Evolutionary conservation across 1,139 yeast genomes (phyloP).

Genomic region (Kodamaea suecica): DNA sequence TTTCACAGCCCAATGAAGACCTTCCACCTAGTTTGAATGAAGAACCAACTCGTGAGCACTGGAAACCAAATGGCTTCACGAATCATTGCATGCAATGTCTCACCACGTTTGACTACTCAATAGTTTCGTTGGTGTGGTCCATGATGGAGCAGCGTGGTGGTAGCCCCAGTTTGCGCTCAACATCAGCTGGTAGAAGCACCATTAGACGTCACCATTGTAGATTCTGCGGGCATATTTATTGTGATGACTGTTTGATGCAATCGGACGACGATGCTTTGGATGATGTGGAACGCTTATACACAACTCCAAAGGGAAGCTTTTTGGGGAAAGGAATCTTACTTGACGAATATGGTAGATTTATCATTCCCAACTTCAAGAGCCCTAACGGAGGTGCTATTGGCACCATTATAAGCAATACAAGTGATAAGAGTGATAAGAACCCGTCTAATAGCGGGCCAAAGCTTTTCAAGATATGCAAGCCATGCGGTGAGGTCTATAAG

Average conservation of each 20-base stretch:
- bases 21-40: conserved; percentile 5
- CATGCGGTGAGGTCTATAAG: conserved; percentile 35
- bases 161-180: background rate
- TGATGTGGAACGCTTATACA: conserved; percentile 9
- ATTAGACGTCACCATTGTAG: conserved; percentile 37
- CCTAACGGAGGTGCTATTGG: background rate
- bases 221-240: conserved; percentile 41
- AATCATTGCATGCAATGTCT: conserved; percentile 45
- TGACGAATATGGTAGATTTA: conserved; percentile 36
- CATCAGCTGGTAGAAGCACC: background rate
- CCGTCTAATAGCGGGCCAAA: conserved; percentile 13
- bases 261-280: conserved; percentile 11
- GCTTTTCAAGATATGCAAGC: conserved; percentile 36
- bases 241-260: conserved; percentile 32
- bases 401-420: background rate
- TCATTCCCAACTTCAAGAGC: conserved; percentile 26
- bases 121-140: conserved; percentile 14
- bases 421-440: background rate
- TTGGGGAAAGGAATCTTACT: conserved; percentile 26
- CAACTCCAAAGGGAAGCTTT: conserved; percentile 14
- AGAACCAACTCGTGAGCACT: conserved; percentile 43
- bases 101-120: conserved; percentile 31
- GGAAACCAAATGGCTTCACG: conserved; percentile 40
- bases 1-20: conserved; percentile 3
- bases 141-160: conserved; percentile 9